Evolutionary conservation across 2,329 filamentous ascomycete species (phyloP).

Genomic region (Cordyceps farinosa): DNA sequence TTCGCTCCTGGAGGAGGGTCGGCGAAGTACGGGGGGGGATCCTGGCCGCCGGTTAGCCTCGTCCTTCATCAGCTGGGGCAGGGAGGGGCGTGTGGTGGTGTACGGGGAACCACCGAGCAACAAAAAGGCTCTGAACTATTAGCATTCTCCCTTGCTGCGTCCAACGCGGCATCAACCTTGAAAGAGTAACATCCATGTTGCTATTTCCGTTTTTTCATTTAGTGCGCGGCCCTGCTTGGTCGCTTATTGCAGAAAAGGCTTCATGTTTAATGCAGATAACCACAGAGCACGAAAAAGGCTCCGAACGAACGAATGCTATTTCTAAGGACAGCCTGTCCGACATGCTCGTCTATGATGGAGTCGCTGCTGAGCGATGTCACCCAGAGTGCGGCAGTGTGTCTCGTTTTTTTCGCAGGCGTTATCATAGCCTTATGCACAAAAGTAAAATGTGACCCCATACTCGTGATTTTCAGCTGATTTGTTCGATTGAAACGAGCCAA

Average conservation of each 20-base stretch:
- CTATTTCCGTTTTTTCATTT: background rate
- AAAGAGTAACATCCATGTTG: background rate
- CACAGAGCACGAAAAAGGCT: background rate
- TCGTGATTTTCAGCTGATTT: too few species aligned
- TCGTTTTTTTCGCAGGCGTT: too few species aligned
- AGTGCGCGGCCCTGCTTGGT: background rate
- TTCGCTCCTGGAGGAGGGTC: background rate
- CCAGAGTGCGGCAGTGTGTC: too few species aligned
- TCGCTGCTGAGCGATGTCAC: background rate
- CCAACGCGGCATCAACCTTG: background rate
- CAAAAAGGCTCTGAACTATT: background rate
- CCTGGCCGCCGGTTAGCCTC: slow-evolving; percentile 5
- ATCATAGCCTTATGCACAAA: too few species aligned
- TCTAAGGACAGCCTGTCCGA: background rate
- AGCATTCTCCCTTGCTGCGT: background rate
- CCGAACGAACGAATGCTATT: background rate
- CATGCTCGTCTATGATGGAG: background rate
- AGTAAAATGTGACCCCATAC: too few species aligned
- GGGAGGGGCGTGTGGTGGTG: background rate
- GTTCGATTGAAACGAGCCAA: too few species aligned
- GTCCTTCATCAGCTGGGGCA: slow-evolving; percentile 4
- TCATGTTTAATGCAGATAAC: background rate
- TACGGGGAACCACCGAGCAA: background rate
- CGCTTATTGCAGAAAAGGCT: background rate
- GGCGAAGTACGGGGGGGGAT: background rate